Conservation (phyloP, 2,329 filamentous ascomycete genomes). For the Talaromyces verruculosus region DNA sequence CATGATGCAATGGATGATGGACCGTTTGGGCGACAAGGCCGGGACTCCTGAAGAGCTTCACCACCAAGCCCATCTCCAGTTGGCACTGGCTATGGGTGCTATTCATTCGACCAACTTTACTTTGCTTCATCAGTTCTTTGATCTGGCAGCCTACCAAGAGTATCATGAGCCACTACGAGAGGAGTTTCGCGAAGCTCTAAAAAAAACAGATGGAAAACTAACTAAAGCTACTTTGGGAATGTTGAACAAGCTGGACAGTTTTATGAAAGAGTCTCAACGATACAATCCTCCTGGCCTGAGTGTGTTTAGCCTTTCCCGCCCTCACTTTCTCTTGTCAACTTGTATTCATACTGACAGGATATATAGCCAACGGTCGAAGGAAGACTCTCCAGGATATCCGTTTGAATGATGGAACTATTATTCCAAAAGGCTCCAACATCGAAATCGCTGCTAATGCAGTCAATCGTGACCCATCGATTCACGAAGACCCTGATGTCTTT, state of each 20-base stretch:
- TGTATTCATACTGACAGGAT: neutral
- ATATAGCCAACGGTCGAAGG: too few species aligned
- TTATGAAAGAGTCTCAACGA: neutral
- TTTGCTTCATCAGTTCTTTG: neutral
- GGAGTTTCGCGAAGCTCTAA: neutral
- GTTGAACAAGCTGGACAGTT: neutral
- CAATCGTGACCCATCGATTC: neutral
- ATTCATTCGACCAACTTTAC: neutral
- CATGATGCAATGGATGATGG: too few species aligned
- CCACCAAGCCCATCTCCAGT: neutral
- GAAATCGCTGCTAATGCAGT: neutral
- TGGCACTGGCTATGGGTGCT: neutral
- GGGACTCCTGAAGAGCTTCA: too few species aligned
- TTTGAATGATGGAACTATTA: neutral
- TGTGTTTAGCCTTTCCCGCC: neutral
- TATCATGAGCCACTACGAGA: neutral
- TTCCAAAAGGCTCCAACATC: neutral
- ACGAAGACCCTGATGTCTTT: neutral
- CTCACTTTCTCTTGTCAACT: neutral
- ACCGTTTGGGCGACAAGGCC: too few species aligned
- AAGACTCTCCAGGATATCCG: neutral
- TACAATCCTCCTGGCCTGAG: neutral
- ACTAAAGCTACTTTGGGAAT: neutral
- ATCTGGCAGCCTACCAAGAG: neutral
- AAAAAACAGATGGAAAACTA: neutral